Evolutionary conservation across 139 green algal genomes (phyloP).

Genomic region (Gonium pectorale): DNA sequence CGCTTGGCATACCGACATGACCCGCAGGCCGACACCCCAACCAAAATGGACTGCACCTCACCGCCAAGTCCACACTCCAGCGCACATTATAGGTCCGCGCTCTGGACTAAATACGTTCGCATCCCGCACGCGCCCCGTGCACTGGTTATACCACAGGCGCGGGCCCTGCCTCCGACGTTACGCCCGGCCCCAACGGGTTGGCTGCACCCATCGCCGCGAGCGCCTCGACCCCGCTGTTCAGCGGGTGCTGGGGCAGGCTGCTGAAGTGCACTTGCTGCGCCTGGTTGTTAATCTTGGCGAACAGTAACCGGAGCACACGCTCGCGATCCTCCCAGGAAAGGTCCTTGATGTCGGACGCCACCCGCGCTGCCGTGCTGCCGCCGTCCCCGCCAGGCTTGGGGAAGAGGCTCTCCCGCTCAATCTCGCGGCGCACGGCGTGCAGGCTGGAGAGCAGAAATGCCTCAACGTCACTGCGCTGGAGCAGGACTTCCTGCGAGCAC

Average conservation of each 20-base stretch:
- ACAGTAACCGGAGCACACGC: conserved; percentile 85
- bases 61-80: too few species aligned
- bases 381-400: background rate
- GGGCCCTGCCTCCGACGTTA: conserved; percentile 3
- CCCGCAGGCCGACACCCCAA: too few species aligned
- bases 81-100: too few species aligned
- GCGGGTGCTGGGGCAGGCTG: conserved; percentile 59
- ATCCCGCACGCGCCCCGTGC: too few species aligned
- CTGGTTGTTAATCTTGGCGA: conserved; percentile 85
- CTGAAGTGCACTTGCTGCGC: conserved; percentile 65
- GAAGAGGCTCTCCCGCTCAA: conserved; percentile 56
- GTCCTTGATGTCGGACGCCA: conserved; percentile 72
- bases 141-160: conserved; percentile 11
- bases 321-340: conserved; percentile 89
- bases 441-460: conserved; percentile 90
- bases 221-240: background rate
- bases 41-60: too few species aligned
- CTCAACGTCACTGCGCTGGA: conserved; percentile 89
- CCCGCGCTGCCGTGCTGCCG: background rate
- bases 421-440: conserved; percentile 66
- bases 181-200: background rate
- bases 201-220: background rate
- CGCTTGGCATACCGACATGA: too few species aligned
- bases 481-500: conserved; percentile 76
- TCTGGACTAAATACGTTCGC: too few species aligned